phyloP scores from a whole-genome alignment of 1,284 basidiomycete species.

The Moesziomyces parantarcticus region DNA sequence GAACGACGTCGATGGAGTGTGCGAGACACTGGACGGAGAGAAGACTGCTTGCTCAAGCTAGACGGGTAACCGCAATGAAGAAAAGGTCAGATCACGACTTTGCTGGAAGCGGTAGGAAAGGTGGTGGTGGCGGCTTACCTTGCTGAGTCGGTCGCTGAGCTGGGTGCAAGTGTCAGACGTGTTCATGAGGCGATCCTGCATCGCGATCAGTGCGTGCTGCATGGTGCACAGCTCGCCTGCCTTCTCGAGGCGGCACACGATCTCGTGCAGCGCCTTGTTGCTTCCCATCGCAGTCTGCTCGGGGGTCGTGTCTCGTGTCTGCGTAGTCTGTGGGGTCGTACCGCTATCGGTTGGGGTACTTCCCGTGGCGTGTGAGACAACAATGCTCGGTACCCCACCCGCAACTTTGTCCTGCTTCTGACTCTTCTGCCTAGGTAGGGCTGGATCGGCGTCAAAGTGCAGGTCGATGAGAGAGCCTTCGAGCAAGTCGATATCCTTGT shows the following conservation, averaged over 20 bases:
- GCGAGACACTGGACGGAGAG: constrained; percentile 3
- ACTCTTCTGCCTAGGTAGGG: background rate
- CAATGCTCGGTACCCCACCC: constrained; percentile 13
- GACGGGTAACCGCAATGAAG: background rate
- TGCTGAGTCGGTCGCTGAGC: constrained; percentile 10
- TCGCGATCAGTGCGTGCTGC: constrained; percentile 18
- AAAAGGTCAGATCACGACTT: constrained; percentile 1
- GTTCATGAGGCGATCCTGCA: constrained; percentile 16
- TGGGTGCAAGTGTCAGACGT: constrained; percentile 8
- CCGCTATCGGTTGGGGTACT: background rate
- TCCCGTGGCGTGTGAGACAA: constrained; percentile 19
- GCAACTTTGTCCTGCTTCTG: background rate
- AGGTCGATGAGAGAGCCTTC: constrained; percentile 29
- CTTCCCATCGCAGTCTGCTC: background rate
- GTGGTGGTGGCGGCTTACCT: constrained; percentile 10
- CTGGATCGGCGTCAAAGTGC: constrained; percentile 10
- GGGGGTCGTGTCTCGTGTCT: background rate
- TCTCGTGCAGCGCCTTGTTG: constrained; percentile 3
- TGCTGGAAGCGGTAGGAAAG: no score
- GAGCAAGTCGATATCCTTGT: constrained; percentile 5
- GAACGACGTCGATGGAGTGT: constrained; percentile 5
- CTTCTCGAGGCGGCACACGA: constrained; percentile 12
- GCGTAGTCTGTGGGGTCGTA: background rate
- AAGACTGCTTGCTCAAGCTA: constrained; percentile 29
- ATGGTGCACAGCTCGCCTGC: constrained; percentile 21